A percentile compares a stretch with the other conserved stretches of the same genome.
Conservation (phyloP, 306 rosid species). For the Acacia acuminata region DNA sequence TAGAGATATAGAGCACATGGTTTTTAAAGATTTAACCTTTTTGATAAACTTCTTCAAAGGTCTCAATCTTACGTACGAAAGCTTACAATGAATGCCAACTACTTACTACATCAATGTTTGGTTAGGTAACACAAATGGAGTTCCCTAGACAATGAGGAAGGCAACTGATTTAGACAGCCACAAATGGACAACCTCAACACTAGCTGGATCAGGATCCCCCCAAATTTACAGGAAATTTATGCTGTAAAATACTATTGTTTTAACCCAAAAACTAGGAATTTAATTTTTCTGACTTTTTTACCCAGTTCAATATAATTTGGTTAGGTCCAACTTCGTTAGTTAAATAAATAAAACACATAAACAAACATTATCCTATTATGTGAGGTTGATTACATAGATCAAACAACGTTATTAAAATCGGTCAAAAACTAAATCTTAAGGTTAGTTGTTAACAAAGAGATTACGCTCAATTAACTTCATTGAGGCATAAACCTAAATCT, state of each 20-base stretch:
- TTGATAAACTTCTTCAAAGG: not conserved
- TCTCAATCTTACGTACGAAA: not conserved
- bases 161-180: constrained; percentile 1
- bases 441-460: too few relatives aligned
- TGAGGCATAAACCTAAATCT: not conserved
- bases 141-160: not conserved
- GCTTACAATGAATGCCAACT: constrained; percentile 21
- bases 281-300: not conserved
- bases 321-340: not conserved
- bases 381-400: rapidly evolving
- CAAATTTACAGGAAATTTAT: not conserved
- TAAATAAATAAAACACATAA: too few relatives aligned
- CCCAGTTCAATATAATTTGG: not conserved
- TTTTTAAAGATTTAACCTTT: not conserved
- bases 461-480: too few relatives aligned
- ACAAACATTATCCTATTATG: too few relatives aligned
- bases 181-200: not conserved
- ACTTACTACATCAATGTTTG: constrained; percentile 21
- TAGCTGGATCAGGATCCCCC: not conserved
- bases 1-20: not conserved
- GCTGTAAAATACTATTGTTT: not conserved
- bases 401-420: too few relatives aligned
- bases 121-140: not conserved
- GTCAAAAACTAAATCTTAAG: too few relatives aligned
- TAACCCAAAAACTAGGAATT: not conserved